Conservation (phyloP, 441 rosid genomes). For the Brassica balearica region DNA sequence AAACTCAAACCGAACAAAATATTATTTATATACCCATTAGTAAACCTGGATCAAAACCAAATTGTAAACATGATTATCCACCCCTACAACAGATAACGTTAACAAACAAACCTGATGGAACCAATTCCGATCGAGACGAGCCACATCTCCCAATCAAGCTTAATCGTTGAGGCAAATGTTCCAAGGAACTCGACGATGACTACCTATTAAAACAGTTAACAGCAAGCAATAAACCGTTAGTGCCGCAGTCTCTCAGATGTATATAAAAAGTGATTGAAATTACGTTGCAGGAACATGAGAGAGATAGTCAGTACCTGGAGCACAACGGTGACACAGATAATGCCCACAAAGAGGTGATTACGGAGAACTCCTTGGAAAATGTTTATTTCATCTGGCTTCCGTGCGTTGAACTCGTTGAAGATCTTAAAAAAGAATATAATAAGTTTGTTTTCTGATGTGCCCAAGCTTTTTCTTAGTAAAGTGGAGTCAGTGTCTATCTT, state of each 20-base stretch:
- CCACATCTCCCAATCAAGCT: conserved; percentile 53
- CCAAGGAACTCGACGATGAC: conserved; percentile 79
- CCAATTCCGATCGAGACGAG: conserved; percentile 69
- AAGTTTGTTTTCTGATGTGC: conserved; percentile 12
- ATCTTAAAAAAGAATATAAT: conserved; percentile 47
- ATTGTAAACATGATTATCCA: conserved; percentile 17
- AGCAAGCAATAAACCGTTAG: not conserved
- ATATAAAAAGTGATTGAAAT: conserved; percentile 7
- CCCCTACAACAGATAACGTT: not conserved
- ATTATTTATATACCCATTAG: not conserved
- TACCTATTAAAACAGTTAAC: conserved; percentile 24
- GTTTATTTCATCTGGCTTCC: conserved; percentile 90
- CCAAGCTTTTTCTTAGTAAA: not conserved
- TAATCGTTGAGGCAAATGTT: conserved; percentile 73
- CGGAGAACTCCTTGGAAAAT: conserved; percentile 71
- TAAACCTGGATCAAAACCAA: not conserved
- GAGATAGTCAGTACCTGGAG: conserved; percentile 67
- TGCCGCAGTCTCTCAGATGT: conserved; percentile 2
- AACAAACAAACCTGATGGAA: conserved; percentile 62
- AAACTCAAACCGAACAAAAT: not conserved
- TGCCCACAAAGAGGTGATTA: conserved; percentile 79
- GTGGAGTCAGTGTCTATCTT: conserved; percentile 29
- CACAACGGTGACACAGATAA: conserved; percentile 66
- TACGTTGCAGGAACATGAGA: conserved; percentile 7
- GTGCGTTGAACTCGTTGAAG: conserved; percentile 92